Percentiles rank a stretch among this genome's conserved stretches.
Evolutionary conservation across 805 yeast species (phyloP).

Genomic region (Ogataea degrootiae): DNA sequence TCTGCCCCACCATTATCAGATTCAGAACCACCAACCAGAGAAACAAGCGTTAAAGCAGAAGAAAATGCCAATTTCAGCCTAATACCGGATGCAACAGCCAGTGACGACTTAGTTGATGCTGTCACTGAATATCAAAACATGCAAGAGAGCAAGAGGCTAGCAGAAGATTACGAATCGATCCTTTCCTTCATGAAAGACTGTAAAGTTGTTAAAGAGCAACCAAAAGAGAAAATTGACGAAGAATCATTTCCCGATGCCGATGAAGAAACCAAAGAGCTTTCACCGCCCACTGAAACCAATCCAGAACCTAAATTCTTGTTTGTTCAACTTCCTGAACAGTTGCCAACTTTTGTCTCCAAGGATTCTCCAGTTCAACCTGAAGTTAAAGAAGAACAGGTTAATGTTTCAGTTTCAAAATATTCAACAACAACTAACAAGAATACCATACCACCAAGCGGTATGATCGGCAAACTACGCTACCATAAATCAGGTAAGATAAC

Average conservation of each 20-base stretch:
- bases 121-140: conserved; percentile 28
- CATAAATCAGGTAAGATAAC: conserved; percentile 84
- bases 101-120: conserved; percentile 10
- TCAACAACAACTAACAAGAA: background rate
- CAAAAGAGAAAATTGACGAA: conserved; percentile 6
- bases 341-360: conserved; percentile 19
- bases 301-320: conserved; percentile 16
- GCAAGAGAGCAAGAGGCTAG: conserved; percentile 32
- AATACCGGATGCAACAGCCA: conserved; percentile 8
- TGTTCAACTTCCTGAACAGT: conserved; percentile 28
- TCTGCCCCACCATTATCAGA: conserved; percentile 16
- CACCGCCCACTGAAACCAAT: background rate
- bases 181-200: conserved; percentile 13
- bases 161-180: conserved; percentile 37
- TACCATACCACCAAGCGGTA: conserved; percentile 39
- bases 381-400: conserved; percentile 1
- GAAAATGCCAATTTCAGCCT: conserved; percentile 8
- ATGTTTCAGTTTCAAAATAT: background rate
- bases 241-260: conserved; percentile 5
- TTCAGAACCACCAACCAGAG: conserved; percentile 21
- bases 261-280: conserved; percentile 5
- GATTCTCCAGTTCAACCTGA: conserved; percentile 7
- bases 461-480: conserved; percentile 65
- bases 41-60: conserved; percentile 11
- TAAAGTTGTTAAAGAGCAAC: conserved; percentile 2